Conservation (phyloP, 169 alveolate species). For the Plasmodium berghei region DNA sequence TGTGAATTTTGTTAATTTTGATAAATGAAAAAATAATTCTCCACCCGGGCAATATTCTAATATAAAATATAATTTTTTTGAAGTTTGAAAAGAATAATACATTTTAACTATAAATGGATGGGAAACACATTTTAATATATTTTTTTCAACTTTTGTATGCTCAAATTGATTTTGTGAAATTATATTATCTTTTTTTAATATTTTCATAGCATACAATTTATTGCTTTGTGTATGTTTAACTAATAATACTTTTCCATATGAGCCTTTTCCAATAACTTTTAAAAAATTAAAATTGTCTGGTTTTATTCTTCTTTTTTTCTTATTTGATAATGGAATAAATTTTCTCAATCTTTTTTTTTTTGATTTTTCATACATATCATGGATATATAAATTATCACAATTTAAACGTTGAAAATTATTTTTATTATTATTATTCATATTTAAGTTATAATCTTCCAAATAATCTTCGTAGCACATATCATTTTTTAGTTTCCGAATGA, state of each 20-base stretch:
- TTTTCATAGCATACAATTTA: slow-evolving; percentile 80
- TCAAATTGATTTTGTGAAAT: slow-evolving; percentile 78
- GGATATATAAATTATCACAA: slow-evolving; percentile 26
- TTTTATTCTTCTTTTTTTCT: slow-evolving; percentile 22
- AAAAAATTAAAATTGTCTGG: slow-evolving; percentile 90
- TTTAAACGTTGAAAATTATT: background rate
- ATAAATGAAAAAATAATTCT: slow-evolving; percentile 83
- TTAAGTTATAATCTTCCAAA: background rate
- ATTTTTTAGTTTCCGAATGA: background rate
- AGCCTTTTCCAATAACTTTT: slow-evolving; percentile 93
- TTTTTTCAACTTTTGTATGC: slow-evolving; percentile 81
- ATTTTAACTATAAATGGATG: slow-evolving; percentile 88
- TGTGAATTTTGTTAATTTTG: slow-evolving; percentile 75
- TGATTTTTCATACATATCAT: slow-evolving; percentile 50
- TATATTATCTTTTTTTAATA: slow-evolving; percentile 81
- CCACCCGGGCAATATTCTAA: slow-evolving; percentile 90
- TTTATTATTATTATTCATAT: background rate
- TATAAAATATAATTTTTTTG: slow-evolving; percentile 82
- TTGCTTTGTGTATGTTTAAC: slow-evolving; percentile 35
- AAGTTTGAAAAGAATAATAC: slow-evolving; percentile 85
- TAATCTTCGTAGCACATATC: slow-evolving; percentile 9
- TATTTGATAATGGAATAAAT: slow-evolving; percentile 40
- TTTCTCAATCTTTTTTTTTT: slow-evolving; percentile 10
- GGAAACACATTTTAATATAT: slow-evolving; percentile 77
- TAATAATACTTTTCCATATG: slow-evolving; percentile 93